Evolutionary conservation across 106 monocot genomes (phyloP).

Genomic region (Dioscorea alata): DNA sequence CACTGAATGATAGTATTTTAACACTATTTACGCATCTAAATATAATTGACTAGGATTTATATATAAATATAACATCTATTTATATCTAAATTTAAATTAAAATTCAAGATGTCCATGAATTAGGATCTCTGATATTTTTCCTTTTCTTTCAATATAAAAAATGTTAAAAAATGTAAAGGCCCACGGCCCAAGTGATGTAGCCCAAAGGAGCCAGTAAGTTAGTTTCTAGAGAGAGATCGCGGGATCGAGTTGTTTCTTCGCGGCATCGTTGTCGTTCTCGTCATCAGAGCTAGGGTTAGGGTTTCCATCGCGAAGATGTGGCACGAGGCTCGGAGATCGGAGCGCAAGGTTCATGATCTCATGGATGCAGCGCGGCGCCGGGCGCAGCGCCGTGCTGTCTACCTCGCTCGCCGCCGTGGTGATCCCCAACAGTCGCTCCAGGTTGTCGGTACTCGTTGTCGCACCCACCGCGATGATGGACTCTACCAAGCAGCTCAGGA

Average conservation of each 20-base stretch:
- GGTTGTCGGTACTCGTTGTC: constrained; percentile 69
- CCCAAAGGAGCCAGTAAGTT: neutral
- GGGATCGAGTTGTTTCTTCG: neutral
- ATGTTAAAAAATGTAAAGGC: neutral
- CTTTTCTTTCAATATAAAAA: too few species aligned
- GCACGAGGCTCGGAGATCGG: constrained; percentile 97
- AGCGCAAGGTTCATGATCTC: constrained; percentile 92
- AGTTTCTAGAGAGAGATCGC: neutral
- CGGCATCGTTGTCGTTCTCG: neutral
- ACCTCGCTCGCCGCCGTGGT: constrained; percentile 79
- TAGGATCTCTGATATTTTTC: too few species aligned
- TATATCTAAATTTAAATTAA: too few species aligned
- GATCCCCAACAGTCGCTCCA: constrained; percentile 93
- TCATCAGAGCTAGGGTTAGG: neutral
- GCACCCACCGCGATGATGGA: constrained; percentile 83
- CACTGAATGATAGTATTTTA: too few species aligned
- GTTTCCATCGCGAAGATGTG: constrained; percentile 47
- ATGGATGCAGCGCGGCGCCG: constrained; percentile 94
- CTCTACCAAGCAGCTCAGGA: constrained; percentile 94
- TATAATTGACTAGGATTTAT: too few species aligned
- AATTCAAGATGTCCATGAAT: too few species aligned
- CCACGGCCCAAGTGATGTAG: neutral
- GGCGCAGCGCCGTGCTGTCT: constrained; percentile 80
- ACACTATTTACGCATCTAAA: too few species aligned
- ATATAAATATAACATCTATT: too few species aligned